phyloP scores from a whole-genome alignment of 306 rosid species.

The Lathyrus sativus region DNA sequence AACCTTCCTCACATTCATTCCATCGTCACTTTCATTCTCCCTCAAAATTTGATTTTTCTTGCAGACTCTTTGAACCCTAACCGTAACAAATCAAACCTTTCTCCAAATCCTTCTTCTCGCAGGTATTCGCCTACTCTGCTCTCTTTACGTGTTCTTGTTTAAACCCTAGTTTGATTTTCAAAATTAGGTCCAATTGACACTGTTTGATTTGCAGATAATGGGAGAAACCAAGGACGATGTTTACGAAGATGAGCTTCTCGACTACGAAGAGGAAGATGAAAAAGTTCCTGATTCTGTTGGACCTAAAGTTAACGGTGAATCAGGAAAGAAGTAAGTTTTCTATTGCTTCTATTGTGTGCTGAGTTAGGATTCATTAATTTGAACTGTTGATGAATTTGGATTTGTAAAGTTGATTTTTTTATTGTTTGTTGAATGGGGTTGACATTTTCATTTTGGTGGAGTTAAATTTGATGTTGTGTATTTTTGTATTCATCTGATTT shows the following conservation, averaged over 20 bases:
- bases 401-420: neutral
- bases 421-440: neutral
- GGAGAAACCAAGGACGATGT: slow-evolving; percentile 90
- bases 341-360: slow-evolving; percentile 1
- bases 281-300: slow-evolving; percentile 77
- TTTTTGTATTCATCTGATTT: neutral
- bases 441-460: neutral
- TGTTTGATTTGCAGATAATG: slow-evolving; percentile 57
- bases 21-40: neutral
- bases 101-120: slow-evolving; percentile 33
- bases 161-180: slow-evolving; percentile 39
- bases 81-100: too few species aligned
- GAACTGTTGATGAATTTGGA: neutral
- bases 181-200: slow-evolving; percentile 15
- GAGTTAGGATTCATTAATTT: neutral
- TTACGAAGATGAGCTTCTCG: slow-evolving; percentile 95
- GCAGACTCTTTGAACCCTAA: slow-evolving; percentile 61
- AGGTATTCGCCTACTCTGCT: slow-evolving; percentile 43
- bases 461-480: neutral
- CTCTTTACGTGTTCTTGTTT: neutral
- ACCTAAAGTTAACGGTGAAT: slow-evolving; percentile 85
- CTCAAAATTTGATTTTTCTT: slow-evolving; percentile 53
- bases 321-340: slow-evolving; percentile 70
- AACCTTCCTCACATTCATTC: neutral
- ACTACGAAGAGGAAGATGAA: slow-evolving; percentile 95